Conservation (phyloP, 495 filamentous ascomycete species). For the Podospora anserina region DNA sequence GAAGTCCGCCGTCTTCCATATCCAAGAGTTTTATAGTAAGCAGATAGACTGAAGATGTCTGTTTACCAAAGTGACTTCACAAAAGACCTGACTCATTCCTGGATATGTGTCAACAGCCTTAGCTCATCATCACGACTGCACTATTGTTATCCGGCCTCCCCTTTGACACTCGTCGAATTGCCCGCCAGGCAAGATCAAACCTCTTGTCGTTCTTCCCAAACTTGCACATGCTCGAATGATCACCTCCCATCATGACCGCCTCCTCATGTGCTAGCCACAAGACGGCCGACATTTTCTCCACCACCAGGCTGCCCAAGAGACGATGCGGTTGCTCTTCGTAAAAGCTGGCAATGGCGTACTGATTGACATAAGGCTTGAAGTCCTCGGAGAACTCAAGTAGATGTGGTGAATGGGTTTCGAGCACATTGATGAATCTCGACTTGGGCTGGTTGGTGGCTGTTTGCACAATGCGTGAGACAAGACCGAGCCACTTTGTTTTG, state of each 20-base stretch:
- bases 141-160: background rate
- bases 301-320: slow-evolving; percentile 12
- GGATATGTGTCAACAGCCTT: background rate
- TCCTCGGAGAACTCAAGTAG: slow-evolving; percentile 18
- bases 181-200: slow-evolving; percentile 12
- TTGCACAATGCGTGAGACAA: slow-evolving; percentile 7
- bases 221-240: slow-evolving; percentile 17
- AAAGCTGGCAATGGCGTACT: slow-evolving; percentile 23
- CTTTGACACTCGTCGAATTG: slow-evolving; percentile 3
- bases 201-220: slow-evolving; percentile 5
- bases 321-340: slow-evolving; percentile 17
- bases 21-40: too few relatives aligned
- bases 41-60: background rate
- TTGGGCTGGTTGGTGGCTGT: slow-evolving; percentile 5
- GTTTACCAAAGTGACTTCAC: background rate
- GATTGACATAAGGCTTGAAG: slow-evolving; percentile 11
- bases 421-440: slow-evolving; percentile 5
- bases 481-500: slow-evolving; percentile 16
- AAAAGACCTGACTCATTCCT: background rate
- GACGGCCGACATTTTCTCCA: slow-evolving; percentile 10
- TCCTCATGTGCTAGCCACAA: slow-evolving; percentile 13
- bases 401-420: slow-evolving; percentile 13
- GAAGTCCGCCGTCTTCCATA: background rate
- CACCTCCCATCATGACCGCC: slow-evolving; percentile 6
- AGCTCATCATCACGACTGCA: background rate